These are phyloP conservation scores for Acrocalymma vagum DNA, from an alignment of 2,329 filamentous ascomycete genomes.

Conservation along the genomic window DNA sequence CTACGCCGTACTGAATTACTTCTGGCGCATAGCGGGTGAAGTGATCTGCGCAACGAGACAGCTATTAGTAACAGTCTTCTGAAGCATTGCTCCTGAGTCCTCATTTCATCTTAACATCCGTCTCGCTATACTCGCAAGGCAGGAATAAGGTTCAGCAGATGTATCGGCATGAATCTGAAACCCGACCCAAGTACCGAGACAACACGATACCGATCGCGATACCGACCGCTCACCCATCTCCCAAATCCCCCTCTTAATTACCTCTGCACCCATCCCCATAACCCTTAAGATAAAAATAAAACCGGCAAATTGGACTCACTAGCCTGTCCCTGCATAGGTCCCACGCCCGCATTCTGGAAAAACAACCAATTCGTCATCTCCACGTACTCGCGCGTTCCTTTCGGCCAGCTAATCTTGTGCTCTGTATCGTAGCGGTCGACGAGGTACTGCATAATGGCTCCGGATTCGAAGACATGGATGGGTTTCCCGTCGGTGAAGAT, in stretches of 20 bases:
- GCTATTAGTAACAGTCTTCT: no score
- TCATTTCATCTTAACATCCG: no score
- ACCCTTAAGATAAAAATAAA: not conserved
- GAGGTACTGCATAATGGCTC: conserved; percentile 85
- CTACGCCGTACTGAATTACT: conserved; percentile 81
- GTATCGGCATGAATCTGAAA: no score
- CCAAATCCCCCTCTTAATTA: no score
- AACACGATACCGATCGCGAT: no score
- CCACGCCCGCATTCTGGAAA: conserved; percentile 79
- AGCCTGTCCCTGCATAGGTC: conserved; percentile 83
- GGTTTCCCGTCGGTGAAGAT: conserved; percentile 73
- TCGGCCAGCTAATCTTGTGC: conserved; percentile 82
- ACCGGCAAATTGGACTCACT: no score
- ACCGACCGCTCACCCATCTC: no score
- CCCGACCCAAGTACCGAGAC: no score
- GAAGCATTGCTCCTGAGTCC: no score
- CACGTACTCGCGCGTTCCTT: conserved; percentile 76
- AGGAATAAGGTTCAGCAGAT: no score
- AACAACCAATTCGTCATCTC: conserved; percentile 78
- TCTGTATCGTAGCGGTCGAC: conserved; percentile 82
- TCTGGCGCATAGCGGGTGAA: conserved; percentile 84
- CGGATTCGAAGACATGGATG: conserved; percentile 83
- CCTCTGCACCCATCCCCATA: not conserved
- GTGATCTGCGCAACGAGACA: conserved; percentile 69
- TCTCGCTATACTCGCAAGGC: no score